These are phyloP conservation scores for Cocos nucifera DNA, from an alignment of 176 grass and related monocot genomes.

Conservation along the genomic window DNA sequence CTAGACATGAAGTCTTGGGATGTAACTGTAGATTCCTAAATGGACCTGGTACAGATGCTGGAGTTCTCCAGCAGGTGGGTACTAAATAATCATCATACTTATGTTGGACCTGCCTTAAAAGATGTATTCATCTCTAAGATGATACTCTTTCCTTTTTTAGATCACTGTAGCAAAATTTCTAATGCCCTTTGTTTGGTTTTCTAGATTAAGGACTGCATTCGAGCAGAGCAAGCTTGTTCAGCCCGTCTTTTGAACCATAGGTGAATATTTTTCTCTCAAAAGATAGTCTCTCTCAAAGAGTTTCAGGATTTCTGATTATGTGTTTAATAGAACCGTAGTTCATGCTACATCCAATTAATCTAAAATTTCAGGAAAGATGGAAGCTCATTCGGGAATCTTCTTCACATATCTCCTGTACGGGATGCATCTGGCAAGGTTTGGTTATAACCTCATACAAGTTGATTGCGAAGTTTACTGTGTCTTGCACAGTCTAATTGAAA, in stretches of 20 bases:
- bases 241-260: slow-evolving; percentile 73
- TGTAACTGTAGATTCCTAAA: slow-evolving; percentile 57
- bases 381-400: slow-evolving; percentile 60
- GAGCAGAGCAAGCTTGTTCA: slow-evolving; percentile 51
- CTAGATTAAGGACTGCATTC: slow-evolving; percentile 76
- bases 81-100: neutral
- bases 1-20: slow-evolving; percentile 84
- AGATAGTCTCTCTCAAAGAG: too few species aligned
- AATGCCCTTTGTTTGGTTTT: neutral
- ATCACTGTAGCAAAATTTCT: neutral
- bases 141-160: neutral
- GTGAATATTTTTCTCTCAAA: slow-evolving; percentile 16
- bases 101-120: too few species aligned
- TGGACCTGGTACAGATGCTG: slow-evolving; percentile 56
- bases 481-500: too few species aligned
- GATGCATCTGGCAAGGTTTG: slow-evolving; percentile 74
- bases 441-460: too few species aligned
- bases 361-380: slow-evolving; percentile 73
- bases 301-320: too few species aligned
- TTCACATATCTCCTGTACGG: slow-evolving; percentile 85
- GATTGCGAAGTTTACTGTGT: too few species aligned
- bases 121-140: too few species aligned
- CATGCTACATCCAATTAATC: slow-evolving; percentile 2
- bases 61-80: slow-evolving; percentile 64
- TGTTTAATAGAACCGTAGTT: neutral